Evolutionary conservation across 148 eudicot genomes (phyloP).

Genomic region (Polygonum aviculare): DNA sequence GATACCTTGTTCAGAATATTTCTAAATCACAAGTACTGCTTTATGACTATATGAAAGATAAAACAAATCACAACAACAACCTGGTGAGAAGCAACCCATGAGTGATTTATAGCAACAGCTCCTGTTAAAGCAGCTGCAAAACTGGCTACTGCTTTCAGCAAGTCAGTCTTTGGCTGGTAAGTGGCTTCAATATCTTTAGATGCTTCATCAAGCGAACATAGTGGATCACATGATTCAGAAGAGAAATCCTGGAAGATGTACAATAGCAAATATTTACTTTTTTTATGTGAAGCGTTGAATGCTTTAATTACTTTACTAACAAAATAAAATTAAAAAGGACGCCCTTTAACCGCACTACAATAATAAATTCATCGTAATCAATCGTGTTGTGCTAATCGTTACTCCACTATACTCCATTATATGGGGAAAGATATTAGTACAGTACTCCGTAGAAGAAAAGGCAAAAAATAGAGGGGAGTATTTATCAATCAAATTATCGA

Average conservation of each 20-base stretch:
- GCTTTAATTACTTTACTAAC: too few species aligned
- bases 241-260: neutral
- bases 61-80: constrained; percentile 22
- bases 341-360: too few species aligned
- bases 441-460: too few species aligned
- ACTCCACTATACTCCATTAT: too few species aligned
- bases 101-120: constrained; percentile 74
- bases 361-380: too few species aligned
- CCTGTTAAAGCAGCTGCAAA: constrained; percentile 72
- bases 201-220: constrained; percentile 75
- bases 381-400: too few species aligned
- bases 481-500: too few species aligned
- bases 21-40: neutral
- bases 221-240: constrained; percentile 71
- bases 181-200: constrained; percentile 49
- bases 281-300: too few species aligned
- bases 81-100: constrained; percentile 98
- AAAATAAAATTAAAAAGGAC: too few species aligned
- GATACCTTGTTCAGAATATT: constrained; percentile 6
- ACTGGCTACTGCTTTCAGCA: constrained; percentile 72
- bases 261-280: neutral
- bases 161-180: constrained; percentile 76
- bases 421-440: too few species aligned
- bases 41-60: neutral
- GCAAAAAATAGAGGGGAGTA: neutral